These are phyloP conservation scores for Miscanthus lutarioriparius DNA, from an alignment of 176 grass and related monocot genomes.

Conservation along the genomic window DNA sequence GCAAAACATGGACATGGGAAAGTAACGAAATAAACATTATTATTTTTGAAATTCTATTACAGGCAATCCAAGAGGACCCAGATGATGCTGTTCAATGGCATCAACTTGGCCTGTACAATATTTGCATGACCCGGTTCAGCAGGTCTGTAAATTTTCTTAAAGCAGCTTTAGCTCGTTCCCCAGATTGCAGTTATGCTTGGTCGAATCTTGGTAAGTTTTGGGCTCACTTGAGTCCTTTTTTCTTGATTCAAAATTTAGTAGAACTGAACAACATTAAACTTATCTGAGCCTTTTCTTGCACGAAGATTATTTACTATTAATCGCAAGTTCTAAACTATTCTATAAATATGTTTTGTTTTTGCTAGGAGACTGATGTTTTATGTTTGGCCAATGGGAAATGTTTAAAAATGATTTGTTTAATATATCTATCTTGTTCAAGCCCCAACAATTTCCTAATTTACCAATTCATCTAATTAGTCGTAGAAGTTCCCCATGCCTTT, in stretches of 20 bases:
- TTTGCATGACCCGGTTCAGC: slow-evolving; percentile 76
- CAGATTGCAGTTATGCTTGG: slow-evolving; percentile 89
- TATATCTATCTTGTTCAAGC: slow-evolving; percentile 1
- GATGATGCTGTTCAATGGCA: slow-evolving; percentile 97
- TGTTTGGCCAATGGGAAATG: not conserved
- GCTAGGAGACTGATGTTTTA: not conserved
- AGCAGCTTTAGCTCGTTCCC: slow-evolving; percentile 73
- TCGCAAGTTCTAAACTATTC: not conserved
- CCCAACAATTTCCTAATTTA: not conserved
- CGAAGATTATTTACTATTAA: not conserved
- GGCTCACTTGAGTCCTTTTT: slow-evolving; percentile 9
- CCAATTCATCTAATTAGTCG: slow-evolving; percentile 11
- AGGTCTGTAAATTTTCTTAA: slow-evolving; percentile 89
- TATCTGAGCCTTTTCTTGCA: slow-evolving; percentile 6
- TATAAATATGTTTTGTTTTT: slow-evolving; percentile 6
- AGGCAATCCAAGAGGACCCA: slow-evolving; percentile 95
- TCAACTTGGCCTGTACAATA: slow-evolving; percentile 96
- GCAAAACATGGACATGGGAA: slow-evolving; percentile 12
- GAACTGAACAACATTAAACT: not conserved
- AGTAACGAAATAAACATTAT: slow-evolving; percentile 1
- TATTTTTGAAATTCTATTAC: slow-evolving; percentile 36
- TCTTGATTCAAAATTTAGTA: slow-evolving; percentile 7
- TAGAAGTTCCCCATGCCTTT: not conserved
- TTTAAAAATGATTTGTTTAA: slow-evolving; percentile 7
- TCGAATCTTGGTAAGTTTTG: slow-evolving; percentile 90